Conservation (phyloP, 495 filamentous ascomycete genomes). For the Xylaria intraflava region DNA sequence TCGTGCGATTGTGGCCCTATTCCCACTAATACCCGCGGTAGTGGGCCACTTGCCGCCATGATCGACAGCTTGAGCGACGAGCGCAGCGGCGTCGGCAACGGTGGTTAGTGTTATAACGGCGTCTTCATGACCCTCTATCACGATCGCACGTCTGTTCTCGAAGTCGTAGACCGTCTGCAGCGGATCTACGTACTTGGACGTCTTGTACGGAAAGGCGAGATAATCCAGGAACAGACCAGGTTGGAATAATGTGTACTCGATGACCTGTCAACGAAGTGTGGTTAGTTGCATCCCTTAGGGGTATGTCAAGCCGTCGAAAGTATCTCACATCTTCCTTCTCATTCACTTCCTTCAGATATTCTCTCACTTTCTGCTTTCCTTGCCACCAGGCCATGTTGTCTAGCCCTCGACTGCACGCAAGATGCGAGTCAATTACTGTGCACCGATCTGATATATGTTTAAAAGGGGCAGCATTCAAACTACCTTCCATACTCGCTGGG, state of each 20-base stretch:
- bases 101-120: constrained; percentile 40
- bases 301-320: not conserved
- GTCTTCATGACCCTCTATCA: constrained; percentile 42
- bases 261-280: constrained; percentile 31
- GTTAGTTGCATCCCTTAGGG: not conserved
- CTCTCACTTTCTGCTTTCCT: constrained; percentile 39
- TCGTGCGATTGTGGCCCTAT: constrained; percentile 33
- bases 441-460: not conserved
- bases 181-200: constrained; percentile 41
- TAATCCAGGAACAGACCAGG: constrained; percentile 51
- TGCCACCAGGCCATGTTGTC: constrained; percentile 43
- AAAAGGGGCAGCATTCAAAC: not conserved
- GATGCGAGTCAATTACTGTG: constrained; percentile 1
- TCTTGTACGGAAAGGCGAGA: constrained; percentile 43
- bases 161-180: constrained; percentile 42
- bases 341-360: constrained; percentile 49
- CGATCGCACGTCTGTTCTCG: constrained; percentile 41
- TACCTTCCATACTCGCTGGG: constrained; percentile 44
- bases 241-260: constrained; percentile 55
- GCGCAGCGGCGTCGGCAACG: constrained; percentile 37
- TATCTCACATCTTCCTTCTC: constrained; percentile 37
- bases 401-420: constrained; percentile 8
- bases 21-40: constrained; percentile 48
- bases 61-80: constrained; percentile 47
- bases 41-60: constrained; percentile 51